Percentiles rank a stretch among this genome's conserved stretches.
Conservation (phyloP, 148 eudicot species). For the Beta vulgaris region DNA sequence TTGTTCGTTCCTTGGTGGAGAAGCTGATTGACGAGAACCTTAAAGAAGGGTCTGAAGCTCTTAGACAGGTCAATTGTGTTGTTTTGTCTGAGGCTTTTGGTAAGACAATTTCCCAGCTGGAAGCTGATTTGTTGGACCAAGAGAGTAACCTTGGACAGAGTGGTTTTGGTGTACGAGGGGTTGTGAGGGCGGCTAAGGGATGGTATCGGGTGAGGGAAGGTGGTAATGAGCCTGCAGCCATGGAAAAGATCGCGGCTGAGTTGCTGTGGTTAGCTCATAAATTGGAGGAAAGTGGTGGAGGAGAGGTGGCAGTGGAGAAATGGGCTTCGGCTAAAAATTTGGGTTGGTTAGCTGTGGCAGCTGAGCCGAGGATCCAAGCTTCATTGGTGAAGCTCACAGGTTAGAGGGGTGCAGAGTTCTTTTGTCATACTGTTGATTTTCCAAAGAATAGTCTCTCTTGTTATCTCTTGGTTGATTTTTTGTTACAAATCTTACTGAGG, state of each 20-base stretch:
- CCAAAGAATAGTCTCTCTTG: background rate
- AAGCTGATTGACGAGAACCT: slow-evolving; percentile 63
- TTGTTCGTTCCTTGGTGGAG: slow-evolving; percentile 59
- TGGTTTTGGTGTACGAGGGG: slow-evolving; percentile 29
- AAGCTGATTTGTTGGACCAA: slow-evolving; percentile 37
- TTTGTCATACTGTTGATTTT: too few relatives aligned
- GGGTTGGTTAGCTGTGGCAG: slow-evolving; percentile 55
- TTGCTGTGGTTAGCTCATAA: slow-evolving; percentile 65
- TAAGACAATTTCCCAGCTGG: slow-evolving; percentile 46
- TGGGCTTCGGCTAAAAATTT: slow-evolving; percentile 64
- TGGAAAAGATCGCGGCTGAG: slow-evolving; percentile 78
- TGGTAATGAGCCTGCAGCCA: slow-evolving; percentile 4
- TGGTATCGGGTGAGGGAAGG: slow-evolving; percentile 17
- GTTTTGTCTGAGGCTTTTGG: slow-evolving; percentile 54
- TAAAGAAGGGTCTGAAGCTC: slow-evolving; percentile 27
- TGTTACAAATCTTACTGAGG: too few relatives aligned
- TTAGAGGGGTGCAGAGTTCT: too few relatives aligned
- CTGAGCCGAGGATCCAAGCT: slow-evolving; percentile 70
- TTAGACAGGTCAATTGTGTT: slow-evolving; percentile 49
- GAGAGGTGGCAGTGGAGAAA: slow-evolving; percentile 45
- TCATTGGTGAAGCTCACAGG: slow-evolving; percentile 75
- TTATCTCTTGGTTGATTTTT: background rate
- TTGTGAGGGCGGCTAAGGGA: slow-evolving; percentile 36
- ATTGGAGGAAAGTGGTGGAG: slow-evolving; percentile 63
- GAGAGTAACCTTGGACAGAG: background rate